phyloP scores from a whole-genome alignment of 2,329 filamentous ascomycete species.

The Escovopsis sp. region DNA sequence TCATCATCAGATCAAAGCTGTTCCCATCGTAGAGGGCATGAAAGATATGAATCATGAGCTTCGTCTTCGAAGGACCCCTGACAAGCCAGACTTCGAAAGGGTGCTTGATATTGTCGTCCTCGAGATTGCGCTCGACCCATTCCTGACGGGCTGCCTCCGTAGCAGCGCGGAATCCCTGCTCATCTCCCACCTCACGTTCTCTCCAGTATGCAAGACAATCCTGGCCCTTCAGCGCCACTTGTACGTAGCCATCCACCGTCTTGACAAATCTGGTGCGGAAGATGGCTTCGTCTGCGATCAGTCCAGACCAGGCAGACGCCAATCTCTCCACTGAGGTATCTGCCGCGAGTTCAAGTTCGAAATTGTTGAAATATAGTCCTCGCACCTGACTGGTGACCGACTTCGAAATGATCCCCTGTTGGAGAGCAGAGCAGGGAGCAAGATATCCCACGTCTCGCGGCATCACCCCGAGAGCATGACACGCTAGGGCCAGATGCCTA shows the following conservation, averaged over 20 bases:
- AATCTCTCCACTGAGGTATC: slow-evolving; percentile 33
- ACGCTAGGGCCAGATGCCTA: slow-evolving; percentile 38
- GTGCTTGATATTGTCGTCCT: slow-evolving; percentile 24
- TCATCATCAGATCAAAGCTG: slow-evolving; percentile 55
- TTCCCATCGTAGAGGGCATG: slow-evolving; percentile 80
- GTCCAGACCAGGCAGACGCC: slow-evolving; percentile 38
- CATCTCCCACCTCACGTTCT: slow-evolving; percentile 15
- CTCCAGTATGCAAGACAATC: slow-evolving; percentile 26
- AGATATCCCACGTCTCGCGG: slow-evolving; percentile 52
- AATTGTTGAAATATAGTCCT: slow-evolving; percentile 63
- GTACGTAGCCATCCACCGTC: slow-evolving; percentile 62
- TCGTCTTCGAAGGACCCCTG: slow-evolving; percentile 8
- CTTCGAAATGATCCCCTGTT: slow-evolving; percentile 72
- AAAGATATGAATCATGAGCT: slow-evolving; percentile 57
- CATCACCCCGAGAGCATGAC: slow-evolving; percentile 35
- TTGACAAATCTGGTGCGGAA: slow-evolving; percentile 59
- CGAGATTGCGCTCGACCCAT: slow-evolving; percentile 40
- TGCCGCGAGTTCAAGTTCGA: slow-evolving; percentile 41
- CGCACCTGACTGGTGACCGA: slow-evolving; percentile 39
- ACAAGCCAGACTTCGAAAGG: slow-evolving; percentile 39
- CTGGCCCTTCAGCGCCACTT: slow-evolving; percentile 44
- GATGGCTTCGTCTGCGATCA: slow-evolving; percentile 42
- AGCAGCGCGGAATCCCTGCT: slow-evolving; percentile 17
- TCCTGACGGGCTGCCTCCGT: slow-evolving; percentile 21
- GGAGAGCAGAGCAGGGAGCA: slow-evolving; percentile 69